Evolutionary conservation across 2,329 filamentous ascomycete genomes (phyloP), one percentile per base, ranked within the genome.

Genomic region (Xylariaceae sp.): DNA sequence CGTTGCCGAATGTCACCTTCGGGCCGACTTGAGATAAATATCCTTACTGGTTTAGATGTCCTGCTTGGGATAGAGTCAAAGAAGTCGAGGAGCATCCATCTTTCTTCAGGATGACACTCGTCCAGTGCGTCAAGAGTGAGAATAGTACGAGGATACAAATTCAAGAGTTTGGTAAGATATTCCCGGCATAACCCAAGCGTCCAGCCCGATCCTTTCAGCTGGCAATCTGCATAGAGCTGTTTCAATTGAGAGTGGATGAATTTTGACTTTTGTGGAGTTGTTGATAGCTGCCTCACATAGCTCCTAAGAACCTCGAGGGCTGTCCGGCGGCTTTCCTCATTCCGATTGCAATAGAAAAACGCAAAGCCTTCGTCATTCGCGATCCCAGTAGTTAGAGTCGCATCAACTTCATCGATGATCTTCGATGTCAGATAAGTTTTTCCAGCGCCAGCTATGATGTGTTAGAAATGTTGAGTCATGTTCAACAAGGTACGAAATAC

Each of bases 341-440:
- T 53, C 18, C 49, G 49, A 18, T 55, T 55, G 43, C 53, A 55
- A 42, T 55, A 55, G 40, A 53, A 53, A 31, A 55, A 55, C 31
- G 53, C 50, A 31, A 55, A 47, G 10, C 49, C n/a, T 17, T 55
- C 53, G 12, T 53, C 46, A 18, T 50, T 50, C n/a, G 22, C 18
- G 17, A 31, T n/a, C n/a, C n/a, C n/a, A n/a, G n/a, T n/a, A n/a
- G n/a, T n/a, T n/a, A 55, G 42, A 36, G 18, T 39, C 3, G 10
- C 17, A 43, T 47, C 38, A 17, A 43, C 39, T 11, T 46, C 17
- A 4, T 55, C 53, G 17, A 55, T 43, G 2, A 47, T 31, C 34
- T 22, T 52, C 13, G 50, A 55, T 18, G 42, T 43, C 19, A 53
- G 49, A 31, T 31, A 53, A 6, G 53, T 55, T 46, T 55, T 55